A percentile compares a stretch with the other conserved stretches of the same genome.
Conservation (phyloP, 805 yeast species). For the Yamadazyma paraphyllophila region DNA sequence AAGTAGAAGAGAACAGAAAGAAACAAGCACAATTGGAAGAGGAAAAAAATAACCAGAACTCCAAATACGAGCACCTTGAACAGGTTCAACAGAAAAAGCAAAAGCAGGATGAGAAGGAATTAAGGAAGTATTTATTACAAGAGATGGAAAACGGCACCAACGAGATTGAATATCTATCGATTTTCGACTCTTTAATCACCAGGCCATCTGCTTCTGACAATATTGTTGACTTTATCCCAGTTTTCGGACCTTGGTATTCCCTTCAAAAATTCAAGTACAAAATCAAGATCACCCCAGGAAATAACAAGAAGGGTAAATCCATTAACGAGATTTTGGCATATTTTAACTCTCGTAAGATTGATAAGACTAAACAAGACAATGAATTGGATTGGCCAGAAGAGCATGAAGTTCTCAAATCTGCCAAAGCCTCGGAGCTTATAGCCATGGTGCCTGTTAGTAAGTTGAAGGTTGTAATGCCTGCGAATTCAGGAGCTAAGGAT, state of each 20-base stretch:
- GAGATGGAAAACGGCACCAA: slow-evolving; percentile 30
- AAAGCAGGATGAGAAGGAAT: slow-evolving; percentile 44
- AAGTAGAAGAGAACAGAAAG: slow-evolving; percentile 29
- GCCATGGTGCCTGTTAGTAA: slow-evolving; percentile 70
- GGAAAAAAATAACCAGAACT: slow-evolving; percentile 24
- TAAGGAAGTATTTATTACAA: slow-evolving; percentile 41
- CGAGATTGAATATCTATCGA: slow-evolving; percentile 32
- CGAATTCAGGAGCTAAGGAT: slow-evolving; percentile 17
- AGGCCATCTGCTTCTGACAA: slow-evolving; percentile 51
- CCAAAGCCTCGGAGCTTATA: slow-evolving; percentile 66
- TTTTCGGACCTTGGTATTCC: slow-evolving; percentile 92
- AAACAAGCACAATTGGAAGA: slow-evolving; percentile 28
- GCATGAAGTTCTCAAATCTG: slow-evolving; percentile 50
- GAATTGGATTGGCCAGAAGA: slow-evolving; percentile 73
- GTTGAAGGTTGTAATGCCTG: slow-evolving; percentile 62
- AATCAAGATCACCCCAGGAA: slow-evolving; percentile 77
- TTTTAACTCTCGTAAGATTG: slow-evolving; percentile 51
- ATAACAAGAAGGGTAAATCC: slow-evolving; percentile 85
- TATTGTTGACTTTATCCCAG: slow-evolving; percentile 67
- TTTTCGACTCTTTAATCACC: slow-evolving; percentile 43
- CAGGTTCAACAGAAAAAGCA: slow-evolving; percentile 43
- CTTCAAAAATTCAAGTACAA: slow-evolving; percentile 73
- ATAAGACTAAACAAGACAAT: slow-evolving; percentile 39
- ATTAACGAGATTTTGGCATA: slow-evolving; percentile 63
- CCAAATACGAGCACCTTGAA: slow-evolving; percentile 19